Percentiles rank a stretch among this genome's conserved stretches.
These are phyloP conservation scores for Rhinocladiella mackenziei DNA, from an alignment of 2,329 filamentous ascomycete genomes.

Conservation along the genomic window DNA sequence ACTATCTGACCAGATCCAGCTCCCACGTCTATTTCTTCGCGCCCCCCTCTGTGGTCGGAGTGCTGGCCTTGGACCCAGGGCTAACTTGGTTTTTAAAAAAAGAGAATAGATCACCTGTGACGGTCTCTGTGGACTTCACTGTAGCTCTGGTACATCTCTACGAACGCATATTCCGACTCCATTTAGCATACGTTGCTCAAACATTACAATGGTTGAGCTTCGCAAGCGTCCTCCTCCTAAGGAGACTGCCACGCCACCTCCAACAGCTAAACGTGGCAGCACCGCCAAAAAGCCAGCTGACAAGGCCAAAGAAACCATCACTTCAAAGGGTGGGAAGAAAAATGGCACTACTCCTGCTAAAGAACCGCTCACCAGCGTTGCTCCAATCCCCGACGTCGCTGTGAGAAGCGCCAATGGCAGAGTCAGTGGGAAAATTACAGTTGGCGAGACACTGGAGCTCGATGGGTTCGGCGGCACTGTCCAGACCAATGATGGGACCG, in stretches of 20 bases:
- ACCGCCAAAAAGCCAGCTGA: constrained; percentile 33
- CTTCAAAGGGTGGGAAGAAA: constrained; percentile 4
- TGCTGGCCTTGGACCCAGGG: too few species aligned
- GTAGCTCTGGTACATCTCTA: too few species aligned
- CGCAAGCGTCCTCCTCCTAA: constrained; percentile 58
- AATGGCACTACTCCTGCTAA: constrained; percentile 1
- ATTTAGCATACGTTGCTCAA: too few species aligned
- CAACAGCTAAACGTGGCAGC: constrained; percentile 45
- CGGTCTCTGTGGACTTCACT: too few species aligned
- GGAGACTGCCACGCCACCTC: constrained; percentile 45
- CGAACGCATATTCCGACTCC: too few species aligned
- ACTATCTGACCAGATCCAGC: too few species aligned
- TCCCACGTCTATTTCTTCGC: too few species aligned
- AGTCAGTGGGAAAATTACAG: constrained; percentile 28
- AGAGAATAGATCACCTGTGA: too few species aligned
- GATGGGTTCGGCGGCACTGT: constrained; percentile 63
- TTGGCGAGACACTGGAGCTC: constrained; percentile 53
- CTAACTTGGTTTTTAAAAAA: too few species aligned
- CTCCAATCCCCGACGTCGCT: constrained; percentile 23
- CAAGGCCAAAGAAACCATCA: constrained; percentile 32
- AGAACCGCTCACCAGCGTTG: too few species aligned
- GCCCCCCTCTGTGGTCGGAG: too few species aligned
- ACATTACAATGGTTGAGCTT: constrained; percentile 48
- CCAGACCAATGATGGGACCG: constrained; percentile 77
- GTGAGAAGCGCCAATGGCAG: constrained; percentile 26